phyloP scores from a whole-genome alignment of 2,329 filamentous ascomycete species.

The Leptographium flavum region DNA sequence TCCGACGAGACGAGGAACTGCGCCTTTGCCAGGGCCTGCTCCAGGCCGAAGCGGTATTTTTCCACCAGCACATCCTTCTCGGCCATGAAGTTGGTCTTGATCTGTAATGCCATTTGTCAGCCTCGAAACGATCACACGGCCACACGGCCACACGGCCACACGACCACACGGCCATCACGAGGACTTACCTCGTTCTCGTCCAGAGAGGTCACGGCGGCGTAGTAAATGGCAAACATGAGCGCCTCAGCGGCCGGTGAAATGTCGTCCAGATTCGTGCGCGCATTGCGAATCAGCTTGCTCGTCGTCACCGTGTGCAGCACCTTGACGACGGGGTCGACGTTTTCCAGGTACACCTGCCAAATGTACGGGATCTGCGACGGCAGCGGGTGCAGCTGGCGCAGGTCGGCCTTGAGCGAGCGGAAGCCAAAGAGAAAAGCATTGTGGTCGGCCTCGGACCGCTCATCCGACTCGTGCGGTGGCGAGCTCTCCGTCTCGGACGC shows the following conservation, averaged over 20 bases:
- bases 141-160: too few species aligned
- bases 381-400: conserved; percentile 30
- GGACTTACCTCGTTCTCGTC: conserved; percentile 43
- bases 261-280: conserved; percentile 42
- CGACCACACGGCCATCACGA: too few species aligned
- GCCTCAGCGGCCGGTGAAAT: conserved; percentile 44
- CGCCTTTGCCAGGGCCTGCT: conserved; percentile 46
- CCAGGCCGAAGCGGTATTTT: conserved; percentile 38
- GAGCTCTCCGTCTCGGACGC: conserved; percentile 46
- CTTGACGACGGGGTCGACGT: conserved; percentile 30
- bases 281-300: conserved; percentile 23
- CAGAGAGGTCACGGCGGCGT: conserved; percentile 41
- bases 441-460: conserved; percentile 32
- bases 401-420: conserved; percentile 53
- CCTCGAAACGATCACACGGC: neutral
- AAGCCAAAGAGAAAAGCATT: conserved; percentile 63
- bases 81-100: conserved; percentile 33
- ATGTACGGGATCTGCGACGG: conserved; percentile 41
- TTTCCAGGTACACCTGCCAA: conserved; percentile 33
- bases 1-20: conserved; percentile 47
- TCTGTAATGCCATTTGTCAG: conserved; percentile 20
- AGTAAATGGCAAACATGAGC: conserved; percentile 50
- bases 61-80: conserved; percentile 29
- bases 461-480: conserved; percentile 25
- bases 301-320: conserved; percentile 32